Percentiles rank a stretch among this genome's conserved stretches.
Conservation (phyloP, 176 grass and related monocot species). For the Neostapfia colusana region DNA sequence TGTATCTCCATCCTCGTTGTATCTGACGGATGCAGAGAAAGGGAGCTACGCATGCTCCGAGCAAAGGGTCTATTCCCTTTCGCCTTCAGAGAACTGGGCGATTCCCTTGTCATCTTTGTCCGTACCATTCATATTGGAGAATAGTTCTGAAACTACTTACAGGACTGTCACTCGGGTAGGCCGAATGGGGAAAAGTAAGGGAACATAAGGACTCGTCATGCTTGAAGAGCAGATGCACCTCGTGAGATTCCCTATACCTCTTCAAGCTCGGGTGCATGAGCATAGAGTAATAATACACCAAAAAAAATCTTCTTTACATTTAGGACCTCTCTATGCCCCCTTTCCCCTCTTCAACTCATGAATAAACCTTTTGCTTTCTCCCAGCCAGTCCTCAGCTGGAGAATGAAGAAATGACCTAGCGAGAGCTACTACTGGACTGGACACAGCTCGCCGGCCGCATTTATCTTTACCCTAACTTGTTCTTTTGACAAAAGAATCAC, state of each 20-base stretch:
- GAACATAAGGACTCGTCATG: neutral
- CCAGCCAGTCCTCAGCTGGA: conserved; percentile 8
- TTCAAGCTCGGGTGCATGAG: conserved; percentile 25
- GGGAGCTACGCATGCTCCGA: neutral
- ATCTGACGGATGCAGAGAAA: too few relatives aligned
- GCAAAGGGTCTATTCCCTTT: neutral
- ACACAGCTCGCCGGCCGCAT: neutral
- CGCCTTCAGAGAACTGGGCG: conserved; percentile 18
- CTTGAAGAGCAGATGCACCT: conserved; percentile 35
- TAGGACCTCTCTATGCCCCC: neutral
- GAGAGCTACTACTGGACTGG: neutral
- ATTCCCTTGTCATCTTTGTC: neutral
- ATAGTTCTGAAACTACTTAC: neutral
- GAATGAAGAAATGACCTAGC: neutral
- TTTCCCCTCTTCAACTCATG: conserved; percentile 15
- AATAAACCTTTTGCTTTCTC: conserved; percentile 26
- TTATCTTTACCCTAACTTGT: conserved; percentile 38
- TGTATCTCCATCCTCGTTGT: too few relatives aligned
- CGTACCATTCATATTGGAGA: neutral
- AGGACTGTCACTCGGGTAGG: neutral
- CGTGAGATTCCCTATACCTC: conserved; percentile 26
- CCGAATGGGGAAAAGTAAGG: neutral
- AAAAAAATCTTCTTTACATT: conserved; percentile 42
- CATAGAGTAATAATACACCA: conserved; percentile 18
- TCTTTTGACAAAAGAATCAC: conserved; percentile 47